A percentile compares a stretch with the other conserved stretches of the same genome.
Conservation (phyloP, 2,329 filamentous ascomycete species). For the Juglanconis sp. region DNA sequence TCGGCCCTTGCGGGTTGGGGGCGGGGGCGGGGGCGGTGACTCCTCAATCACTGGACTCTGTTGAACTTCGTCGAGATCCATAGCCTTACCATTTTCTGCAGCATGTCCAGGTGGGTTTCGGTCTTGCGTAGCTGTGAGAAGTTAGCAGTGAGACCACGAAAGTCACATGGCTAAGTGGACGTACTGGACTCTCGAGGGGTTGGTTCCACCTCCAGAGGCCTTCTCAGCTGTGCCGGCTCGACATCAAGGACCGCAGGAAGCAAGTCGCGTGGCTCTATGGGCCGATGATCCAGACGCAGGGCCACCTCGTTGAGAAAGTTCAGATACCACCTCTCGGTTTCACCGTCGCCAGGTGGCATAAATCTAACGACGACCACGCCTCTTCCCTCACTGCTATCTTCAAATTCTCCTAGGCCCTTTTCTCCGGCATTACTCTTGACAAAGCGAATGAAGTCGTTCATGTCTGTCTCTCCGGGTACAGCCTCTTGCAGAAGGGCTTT, state of each 20-base stretch:
- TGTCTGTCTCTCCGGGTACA: conserved; percentile 58
- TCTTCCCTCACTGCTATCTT: conserved; percentile 60
- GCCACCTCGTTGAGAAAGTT: conserved; percentile 69
- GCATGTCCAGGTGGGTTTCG: not conserved
- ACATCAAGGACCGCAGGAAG: conserved; percentile 83
- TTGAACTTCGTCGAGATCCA: conserved; percentile 26
- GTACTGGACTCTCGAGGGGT: conserved; percentile 26
- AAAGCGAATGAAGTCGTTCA: conserved; percentile 74
- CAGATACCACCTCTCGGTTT: conserved; percentile 62
- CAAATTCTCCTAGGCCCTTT: conserved; percentile 65
- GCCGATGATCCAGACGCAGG: conserved; percentile 70
- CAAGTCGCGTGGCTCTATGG: conserved; percentile 87
- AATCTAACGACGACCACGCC: conserved; percentile 79
- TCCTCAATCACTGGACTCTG: conserved; percentile 1
- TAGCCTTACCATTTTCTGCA: conserved; percentile 13
- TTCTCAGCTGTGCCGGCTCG: conserved; percentile 69
- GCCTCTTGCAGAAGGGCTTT: conserved; percentile 72
- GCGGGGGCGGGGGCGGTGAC: conserved; percentile 19
- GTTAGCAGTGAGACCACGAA: not conserved
- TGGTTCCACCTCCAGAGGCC: conserved; percentile 57
- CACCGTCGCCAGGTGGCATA: conserved; percentile 51
- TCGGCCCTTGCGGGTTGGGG: conserved; percentile 27
- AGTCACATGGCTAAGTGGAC: not conserved
- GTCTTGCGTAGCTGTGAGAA: not conserved
- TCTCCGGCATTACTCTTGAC: conserved; percentile 73